Evolutionary conservation across 306 rosid genomes (phyloP).

Genomic region (Castanopsis chinensis): DNA sequence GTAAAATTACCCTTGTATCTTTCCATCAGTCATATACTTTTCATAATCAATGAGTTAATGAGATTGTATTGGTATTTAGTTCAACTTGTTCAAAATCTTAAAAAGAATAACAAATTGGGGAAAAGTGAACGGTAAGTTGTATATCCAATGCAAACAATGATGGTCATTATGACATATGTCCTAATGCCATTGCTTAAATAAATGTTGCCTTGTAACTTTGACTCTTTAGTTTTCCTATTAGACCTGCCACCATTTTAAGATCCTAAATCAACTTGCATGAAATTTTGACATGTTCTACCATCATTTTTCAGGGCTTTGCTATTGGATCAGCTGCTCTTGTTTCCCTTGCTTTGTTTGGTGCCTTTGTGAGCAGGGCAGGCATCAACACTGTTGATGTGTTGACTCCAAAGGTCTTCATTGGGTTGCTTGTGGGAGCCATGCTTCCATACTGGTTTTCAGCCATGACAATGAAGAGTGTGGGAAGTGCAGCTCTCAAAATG

Average conservation of each 20-base stretch:
- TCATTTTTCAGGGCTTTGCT: slow-evolving; percentile 48
- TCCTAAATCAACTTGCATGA: not conserved
- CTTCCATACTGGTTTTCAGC: slow-evolving; percentile 79
- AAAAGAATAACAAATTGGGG: not conserved
- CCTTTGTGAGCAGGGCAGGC: slow-evolving; percentile 67
- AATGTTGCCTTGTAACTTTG: not conserved
- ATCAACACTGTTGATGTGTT: slow-evolving; percentile 48
- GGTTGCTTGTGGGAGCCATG: slow-evolving; percentile 71
- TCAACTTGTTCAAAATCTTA: not conserved
- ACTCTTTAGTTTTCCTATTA: not conserved
- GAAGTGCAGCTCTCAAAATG: slow-evolving; percentile 77
- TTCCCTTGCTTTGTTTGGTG: slow-evolving; percentile 70
- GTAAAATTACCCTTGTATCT: not conserved
- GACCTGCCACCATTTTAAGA: not conserved
- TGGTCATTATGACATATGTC: not conserved
- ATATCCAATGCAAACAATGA: not conserved
- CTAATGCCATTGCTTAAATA: not conserved
- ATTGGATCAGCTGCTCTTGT: slow-evolving; percentile 73
- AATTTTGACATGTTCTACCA: not conserved
- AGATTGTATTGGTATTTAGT: not conserved
- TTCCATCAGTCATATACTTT: not conserved
- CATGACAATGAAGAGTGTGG: slow-evolving; percentile 76
- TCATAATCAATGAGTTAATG: not conserved
- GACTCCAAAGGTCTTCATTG: slow-evolving; percentile 67
- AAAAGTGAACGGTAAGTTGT: not conserved